Evolutionary conservation across 2,329 filamentous ascomycete genomes (phyloP).

Genomic region (Akanthomyces uredinophilus): DNA sequence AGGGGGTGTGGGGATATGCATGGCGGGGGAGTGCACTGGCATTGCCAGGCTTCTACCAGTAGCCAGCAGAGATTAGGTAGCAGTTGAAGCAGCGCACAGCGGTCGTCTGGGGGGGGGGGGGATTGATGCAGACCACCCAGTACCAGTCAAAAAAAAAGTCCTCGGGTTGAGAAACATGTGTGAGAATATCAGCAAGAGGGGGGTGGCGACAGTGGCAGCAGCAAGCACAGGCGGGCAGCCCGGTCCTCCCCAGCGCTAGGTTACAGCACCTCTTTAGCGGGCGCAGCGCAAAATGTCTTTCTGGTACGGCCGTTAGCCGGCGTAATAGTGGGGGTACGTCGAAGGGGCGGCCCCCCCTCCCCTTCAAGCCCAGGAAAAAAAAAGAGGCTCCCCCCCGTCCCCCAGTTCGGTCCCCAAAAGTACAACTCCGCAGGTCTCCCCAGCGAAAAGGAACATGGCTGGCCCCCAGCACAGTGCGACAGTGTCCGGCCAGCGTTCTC

Average conservation of each 20-base stretch:
- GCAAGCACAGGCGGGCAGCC: background rate
- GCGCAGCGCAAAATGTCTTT: conserved; percentile 28
- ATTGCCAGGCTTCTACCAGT: too few relatives aligned
- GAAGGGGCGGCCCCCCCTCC: background rate
- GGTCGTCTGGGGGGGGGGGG: too few relatives aligned
- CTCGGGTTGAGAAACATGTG: too few relatives aligned
- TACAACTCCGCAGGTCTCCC: conserved; percentile 15
- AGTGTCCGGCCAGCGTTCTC: background rate
- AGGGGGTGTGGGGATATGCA: background rate
- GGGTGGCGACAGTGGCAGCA: background rate
- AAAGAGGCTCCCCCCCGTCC: background rate
- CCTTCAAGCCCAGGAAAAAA: background rate
- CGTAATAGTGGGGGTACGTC: conserved; percentile 49
- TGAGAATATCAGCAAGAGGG: background rate
- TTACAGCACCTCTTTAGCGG: background rate
- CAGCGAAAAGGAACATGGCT: background rate
- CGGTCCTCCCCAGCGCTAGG: background rate
- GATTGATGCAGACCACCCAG: too few relatives aligned
- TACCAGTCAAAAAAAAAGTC: too few relatives aligned
- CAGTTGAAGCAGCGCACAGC: too few relatives aligned
- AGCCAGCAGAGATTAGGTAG: too few relatives aligned
- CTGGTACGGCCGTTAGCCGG: conserved; percentile 51
- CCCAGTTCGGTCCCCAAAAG: conserved; percentile 8
- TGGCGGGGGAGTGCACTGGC: too few relatives aligned
- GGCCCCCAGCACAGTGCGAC: background rate